Base-by-base conservation (phyloP, 495 filamentous ascomycete genomes). In the Neurospora terricola region DNA sequence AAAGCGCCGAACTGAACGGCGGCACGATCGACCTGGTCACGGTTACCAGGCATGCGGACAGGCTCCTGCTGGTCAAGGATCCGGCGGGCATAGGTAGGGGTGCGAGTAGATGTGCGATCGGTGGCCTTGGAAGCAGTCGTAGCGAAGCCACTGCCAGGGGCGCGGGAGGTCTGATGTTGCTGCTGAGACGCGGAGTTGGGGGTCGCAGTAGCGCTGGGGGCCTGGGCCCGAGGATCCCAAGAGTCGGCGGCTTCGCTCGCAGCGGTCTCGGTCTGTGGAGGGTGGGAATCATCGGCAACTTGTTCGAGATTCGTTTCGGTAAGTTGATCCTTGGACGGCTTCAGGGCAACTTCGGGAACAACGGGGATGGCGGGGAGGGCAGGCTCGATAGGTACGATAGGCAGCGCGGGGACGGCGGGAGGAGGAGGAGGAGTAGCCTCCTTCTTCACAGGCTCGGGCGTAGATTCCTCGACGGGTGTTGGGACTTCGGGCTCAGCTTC, bases 1-100 rank as follows among this genome's bases (percentile, higher is more conserved):
- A 99, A 93, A 79, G 93, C 96, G 70, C 96, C 96, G 81, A 99
- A 99, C 79, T 98, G 96, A 54, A 99, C 93, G n/a, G 94, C 91
- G 69, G 94, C 88, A 70, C 93, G 90, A 79, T 97, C 94, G 10
- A 99, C 93, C 45, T 79, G 73, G 45, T 94, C 94, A 77, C 97
- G 94, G 82, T 98, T 97, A n/a, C 93, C 94, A 38, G 96, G 96
- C 96, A 99, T 98, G 70, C 97, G 92, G 42, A 99, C 96, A 21
- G 94, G 93, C 81, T 99, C 96, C 78, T 95, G 94, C 78, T 99
- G 96, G 75, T 98, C 94, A 77, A 96, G 86, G 54, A 97, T 87
- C 74, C 93, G 90, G 37, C 94, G 90, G 79, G 94, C 90, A 78
- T 90, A 92, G 76, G 90, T 92, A 38, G 93, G 87, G 37, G 90